These are phyloP conservation scores for Lipomyces mesembrius DNA, from an alignment of 805 yeast genomes.

Conservation along the genomic window DNA sequence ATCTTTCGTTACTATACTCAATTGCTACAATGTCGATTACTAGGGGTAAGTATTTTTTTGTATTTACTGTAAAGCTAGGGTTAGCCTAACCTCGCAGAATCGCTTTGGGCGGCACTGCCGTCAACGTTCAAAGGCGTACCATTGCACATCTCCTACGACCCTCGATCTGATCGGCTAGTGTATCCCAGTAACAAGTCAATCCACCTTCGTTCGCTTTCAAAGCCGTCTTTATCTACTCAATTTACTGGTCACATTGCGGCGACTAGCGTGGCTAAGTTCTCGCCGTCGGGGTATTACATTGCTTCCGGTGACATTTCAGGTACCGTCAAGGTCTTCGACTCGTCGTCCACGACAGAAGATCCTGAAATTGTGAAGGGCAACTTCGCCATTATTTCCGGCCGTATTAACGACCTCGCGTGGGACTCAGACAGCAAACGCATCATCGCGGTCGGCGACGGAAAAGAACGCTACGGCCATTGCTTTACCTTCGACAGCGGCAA, in stretches of 20 bases:
- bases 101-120: conserved; percentile 75
- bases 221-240: conserved; percentile 61
- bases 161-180: conserved; percentile 68
- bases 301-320: conserved; percentile 96
- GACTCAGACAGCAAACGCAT: conserved; percentile 84
- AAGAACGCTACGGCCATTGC: conserved; percentile 88
- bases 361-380: conserved; percentile 70
- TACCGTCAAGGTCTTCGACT: conserved; percentile 85
- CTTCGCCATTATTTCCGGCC: conserved; percentile 72
- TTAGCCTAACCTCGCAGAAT: conserved; percentile 9
- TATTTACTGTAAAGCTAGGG: too few species aligned
- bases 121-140: conserved; percentile 70
- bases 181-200: conserved; percentile 84
- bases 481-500: conserved; percentile 95
- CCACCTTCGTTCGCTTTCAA: conserved; percentile 65
- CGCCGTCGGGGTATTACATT: conserved; percentile 87
- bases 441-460: conserved; percentile 94
- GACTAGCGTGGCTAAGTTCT: conserved; percentile 82
- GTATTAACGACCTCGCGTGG: conserved; percentile 85
- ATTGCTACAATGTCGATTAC: conserved; percentile 16
- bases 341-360: conserved; percentile 48
- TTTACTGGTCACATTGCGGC: conserved; percentile 70
- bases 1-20: neutral
- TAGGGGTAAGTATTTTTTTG: conserved; percentile 11
- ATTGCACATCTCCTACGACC: conserved; percentile 76